Conservation (phyloP, 176 grass and related monocot species). For the Dendrocalamus sinicus region DNA sequence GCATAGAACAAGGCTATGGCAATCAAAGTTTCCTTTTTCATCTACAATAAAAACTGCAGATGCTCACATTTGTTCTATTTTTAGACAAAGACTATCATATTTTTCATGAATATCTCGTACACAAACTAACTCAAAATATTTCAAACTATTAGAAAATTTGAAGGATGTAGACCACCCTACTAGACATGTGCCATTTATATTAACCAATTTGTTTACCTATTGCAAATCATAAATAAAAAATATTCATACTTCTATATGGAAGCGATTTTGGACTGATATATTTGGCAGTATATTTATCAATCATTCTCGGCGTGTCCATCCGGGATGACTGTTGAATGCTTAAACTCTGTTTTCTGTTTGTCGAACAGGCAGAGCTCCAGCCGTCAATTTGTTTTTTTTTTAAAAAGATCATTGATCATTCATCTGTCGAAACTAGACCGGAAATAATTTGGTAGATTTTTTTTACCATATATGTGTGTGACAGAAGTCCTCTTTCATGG, state of each 20-base stretch:
- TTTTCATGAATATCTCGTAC: not conserved
- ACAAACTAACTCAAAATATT: not conserved
- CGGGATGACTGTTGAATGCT: not conserved
- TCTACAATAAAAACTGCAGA: not conserved
- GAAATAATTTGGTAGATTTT: not conserved
- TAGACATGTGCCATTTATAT: not conserved
- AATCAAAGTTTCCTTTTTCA: not conserved
- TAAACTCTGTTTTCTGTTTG: not conserved
- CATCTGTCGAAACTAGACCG: not conserved
- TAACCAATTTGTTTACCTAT: not conserved
- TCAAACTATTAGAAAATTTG: not conserved
- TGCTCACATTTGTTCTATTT: not conserved
- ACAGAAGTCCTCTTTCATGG: not conserved
- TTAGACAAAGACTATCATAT: not conserved
- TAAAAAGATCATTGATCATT: not conserved
- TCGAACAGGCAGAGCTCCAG: not conserved
- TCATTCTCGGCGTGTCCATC: not conserved
- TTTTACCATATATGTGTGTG: not conserved
- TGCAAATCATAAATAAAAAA: not conserved
- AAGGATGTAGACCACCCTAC: not conserved
- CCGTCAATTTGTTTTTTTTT: not conserved
- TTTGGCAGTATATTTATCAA: not conserved
- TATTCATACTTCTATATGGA: not conserved
- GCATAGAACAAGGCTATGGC: not conserved
- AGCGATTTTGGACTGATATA: not conserved